Base-by-base conservation (phyloP, 306 rosid genomes). In the Trichosanthes cucumerina region DNA sequence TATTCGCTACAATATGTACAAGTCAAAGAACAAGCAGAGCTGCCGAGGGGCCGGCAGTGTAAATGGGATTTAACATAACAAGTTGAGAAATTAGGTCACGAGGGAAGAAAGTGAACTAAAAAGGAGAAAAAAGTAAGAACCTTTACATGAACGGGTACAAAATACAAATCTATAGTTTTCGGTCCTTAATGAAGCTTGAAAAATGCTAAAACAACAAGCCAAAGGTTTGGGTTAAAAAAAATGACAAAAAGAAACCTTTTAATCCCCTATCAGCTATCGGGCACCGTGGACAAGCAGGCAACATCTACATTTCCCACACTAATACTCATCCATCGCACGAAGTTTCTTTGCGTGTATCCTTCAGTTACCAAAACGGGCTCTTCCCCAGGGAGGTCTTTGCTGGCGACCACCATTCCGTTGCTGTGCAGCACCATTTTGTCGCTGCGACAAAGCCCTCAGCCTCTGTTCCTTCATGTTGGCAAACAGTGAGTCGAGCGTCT, bases 401-500 rank as follows among this genome's bases (percentile, higher is more conserved):
- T 52, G 81, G 54, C 89, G 88, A 69, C 85, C 82, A 36, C 87
- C 88, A 68, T 80, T 85, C 57, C 85, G 87, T 53, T 62, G 86
- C 31, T 63, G 41, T 0, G 26, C 84, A 12, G 38, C 79, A 80
- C 80, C 83, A 79, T 81, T 90, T 83, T 84, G 90, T 81, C 82
- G 91, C 38, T 74, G 78, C 0, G 96, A 81, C 33, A 79, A 73
- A 9, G 54, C 80, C 79, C 83, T 92, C 91, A 90, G 79, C 81
- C 98, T 91, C 77, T 94, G 92, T 87, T 92, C 93, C 85, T 83
- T 90, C 93, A 92, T 85, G 85, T 91, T 92, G 63, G 98, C 96
- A 83, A 94, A 94, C 78, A 88, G 79, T 3, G 89, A 89, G 84
- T 94, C 98, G 43, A 94, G 82, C 4, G 97, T 94, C 41, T 92